Percentiles rank a stretch among this genome's conserved stretches.
phyloP scores from a whole-genome alignment of 1,284 basidiomycete genomes.

The Rhodotorula sp. region DNA sequence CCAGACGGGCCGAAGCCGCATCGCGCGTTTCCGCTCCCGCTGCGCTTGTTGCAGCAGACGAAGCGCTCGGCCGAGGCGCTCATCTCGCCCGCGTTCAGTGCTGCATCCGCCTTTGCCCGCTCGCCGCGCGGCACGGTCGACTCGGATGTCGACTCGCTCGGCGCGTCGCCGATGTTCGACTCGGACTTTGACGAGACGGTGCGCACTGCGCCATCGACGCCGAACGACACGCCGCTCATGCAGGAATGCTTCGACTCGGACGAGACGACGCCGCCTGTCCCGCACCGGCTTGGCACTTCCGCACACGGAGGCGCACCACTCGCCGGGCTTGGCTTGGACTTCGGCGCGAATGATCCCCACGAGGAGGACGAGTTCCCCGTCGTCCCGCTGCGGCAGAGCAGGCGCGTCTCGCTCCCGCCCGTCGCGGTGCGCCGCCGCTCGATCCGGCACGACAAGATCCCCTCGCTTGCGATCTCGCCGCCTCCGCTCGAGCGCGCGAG shows the following conservation, averaged over 20 bases:
- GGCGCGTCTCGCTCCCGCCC: slow-evolving; percentile 20
- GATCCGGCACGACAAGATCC: slow-evolving; percentile 16
- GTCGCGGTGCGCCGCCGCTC: not conserved
- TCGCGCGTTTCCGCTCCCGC: slow-evolving; percentile 22
- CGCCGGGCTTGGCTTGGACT: slow-evolving; percentile 18
- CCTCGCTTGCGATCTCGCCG: slow-evolving; percentile 34
- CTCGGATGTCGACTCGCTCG: slow-evolving; percentile 16
- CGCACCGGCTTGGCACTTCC: slow-evolving; percentile 5
- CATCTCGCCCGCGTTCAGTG: slow-evolving; percentile 13
- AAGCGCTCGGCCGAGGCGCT: slow-evolving; percentile 2
- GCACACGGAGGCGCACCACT: not conserved
- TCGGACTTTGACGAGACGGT: slow-evolving; percentile 5
- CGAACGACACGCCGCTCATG: slow-evolving; percentile 27
- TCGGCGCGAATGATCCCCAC: not conserved
- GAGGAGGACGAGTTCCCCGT: slow-evolving; percentile 9
- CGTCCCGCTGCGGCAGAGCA: slow-evolving; percentile 11
- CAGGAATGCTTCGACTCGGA: slow-evolving; percentile 23
- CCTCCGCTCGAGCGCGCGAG: not conserved
- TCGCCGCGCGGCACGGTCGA: slow-evolving; percentile 4
- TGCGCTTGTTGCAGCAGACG: slow-evolving; percentile 15
- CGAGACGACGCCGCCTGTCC: slow-evolving; percentile 12
- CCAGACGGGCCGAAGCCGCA: slow-evolving; percentile 1
- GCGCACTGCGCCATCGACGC: slow-evolving; percentile 29
- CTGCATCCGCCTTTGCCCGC: slow-evolving; percentile 1
- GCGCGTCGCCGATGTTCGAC: slow-evolving; percentile 29